Base-by-base conservation (phyloP, 345 rosid species). In the Eucalyptus erythrocorys region DNA sequence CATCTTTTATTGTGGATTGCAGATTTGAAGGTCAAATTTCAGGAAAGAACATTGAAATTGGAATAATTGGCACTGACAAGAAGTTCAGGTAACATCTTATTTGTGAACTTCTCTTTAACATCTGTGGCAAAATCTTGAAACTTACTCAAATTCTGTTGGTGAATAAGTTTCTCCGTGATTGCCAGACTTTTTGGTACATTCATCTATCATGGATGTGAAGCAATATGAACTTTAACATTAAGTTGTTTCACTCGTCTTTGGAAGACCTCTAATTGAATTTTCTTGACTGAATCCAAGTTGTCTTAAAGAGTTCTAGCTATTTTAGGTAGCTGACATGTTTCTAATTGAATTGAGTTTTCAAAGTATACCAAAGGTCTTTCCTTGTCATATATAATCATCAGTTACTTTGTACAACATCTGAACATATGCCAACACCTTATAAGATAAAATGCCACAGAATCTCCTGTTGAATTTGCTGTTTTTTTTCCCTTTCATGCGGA, bases 11-110 rank as follows among this genome's bases (percentile, higher is more conserved):
- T 64, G 88, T 26, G 71, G 94, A 59, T 17, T 88, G 91, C 91
- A 97, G 99, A 88, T 97, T 97, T 91, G 99, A 97, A 93, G 99
- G 99, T 61, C 97, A 97, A 89, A 95, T 95, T 57, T 94, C 97
- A 7, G 92, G 96, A 87, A 95, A 97, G 92, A 97, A 97, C 92
- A 96, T 97, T 88, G 99, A 97, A 91, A 97, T 96, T 87, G 99
- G 97, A 88, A 93, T 94, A 64, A 96, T 97, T 89, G 94, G 96
- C 82, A 89, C 94, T 34, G 98, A 97, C 93, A 95, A 92, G 90
- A 94, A 94, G 87, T 97, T 96, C 94, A 94, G 97, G 99, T 93
- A 92, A 90, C 84, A 76, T 76, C 15, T 4, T 24, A 21, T 40
- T 21, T 10, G 47, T 76, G 47, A 76, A 76, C 47, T 76, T 76